Percentiles rank a stretch among this genome's conserved stretches.
These are phyloP conservation scores for Botrytis elliptica DNA, from an alignment of 2,329 filamentous ascomycete species.

Conservation along the genomic window DNA sequence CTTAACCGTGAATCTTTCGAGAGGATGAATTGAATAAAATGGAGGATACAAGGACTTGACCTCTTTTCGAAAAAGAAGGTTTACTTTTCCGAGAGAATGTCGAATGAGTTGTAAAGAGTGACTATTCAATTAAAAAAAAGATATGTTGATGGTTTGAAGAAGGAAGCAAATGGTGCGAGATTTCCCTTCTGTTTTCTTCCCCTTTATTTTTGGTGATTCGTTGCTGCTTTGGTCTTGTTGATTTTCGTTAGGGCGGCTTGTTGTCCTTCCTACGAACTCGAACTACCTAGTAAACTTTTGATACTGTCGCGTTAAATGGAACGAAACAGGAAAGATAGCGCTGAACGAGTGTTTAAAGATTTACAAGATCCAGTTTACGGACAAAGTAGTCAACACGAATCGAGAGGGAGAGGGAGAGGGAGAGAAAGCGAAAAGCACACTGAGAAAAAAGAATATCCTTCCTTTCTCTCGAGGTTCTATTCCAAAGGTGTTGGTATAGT, in stretches of 20 bases:
- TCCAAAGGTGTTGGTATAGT: slow-evolving; percentile 5
- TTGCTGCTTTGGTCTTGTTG: slow-evolving; percentile 2
- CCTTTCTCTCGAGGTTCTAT: background rate
- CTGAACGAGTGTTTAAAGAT: slow-evolving; percentile 15
- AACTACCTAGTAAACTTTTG: background rate
- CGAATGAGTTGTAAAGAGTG: slow-evolving; percentile 18
- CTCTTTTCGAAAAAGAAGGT: background rate
- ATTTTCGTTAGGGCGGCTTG: slow-evolving; percentile 11
- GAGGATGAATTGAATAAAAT: slow-evolving; percentile 1
- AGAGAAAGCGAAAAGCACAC: background rate
- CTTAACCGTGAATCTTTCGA: background rate
- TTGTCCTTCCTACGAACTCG: slow-evolving; percentile 14
- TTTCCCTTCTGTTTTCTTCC: background rate
- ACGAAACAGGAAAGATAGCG: background rate
- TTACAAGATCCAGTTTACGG: background rate
- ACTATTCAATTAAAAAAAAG: slow-evolving; percentile 17
- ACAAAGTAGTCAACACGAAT: slow-evolving; percentile 4
- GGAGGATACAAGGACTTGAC: slow-evolving; percentile 13
- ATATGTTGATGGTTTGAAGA: slow-evolving; percentile 10
- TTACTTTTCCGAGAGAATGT: slow-evolving; percentile 1
- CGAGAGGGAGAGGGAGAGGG: background rate
- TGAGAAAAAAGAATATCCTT: background rate
- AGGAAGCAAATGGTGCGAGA: slow-evolving; percentile 10
- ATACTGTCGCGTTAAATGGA: slow-evolving; percentile 11
- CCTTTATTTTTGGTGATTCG: slow-evolving; percentile 1